Conservation (phyloP, 2,329 filamentous ascomycete genomes). For the Myriosclerotinia duriaeana region DNA sequence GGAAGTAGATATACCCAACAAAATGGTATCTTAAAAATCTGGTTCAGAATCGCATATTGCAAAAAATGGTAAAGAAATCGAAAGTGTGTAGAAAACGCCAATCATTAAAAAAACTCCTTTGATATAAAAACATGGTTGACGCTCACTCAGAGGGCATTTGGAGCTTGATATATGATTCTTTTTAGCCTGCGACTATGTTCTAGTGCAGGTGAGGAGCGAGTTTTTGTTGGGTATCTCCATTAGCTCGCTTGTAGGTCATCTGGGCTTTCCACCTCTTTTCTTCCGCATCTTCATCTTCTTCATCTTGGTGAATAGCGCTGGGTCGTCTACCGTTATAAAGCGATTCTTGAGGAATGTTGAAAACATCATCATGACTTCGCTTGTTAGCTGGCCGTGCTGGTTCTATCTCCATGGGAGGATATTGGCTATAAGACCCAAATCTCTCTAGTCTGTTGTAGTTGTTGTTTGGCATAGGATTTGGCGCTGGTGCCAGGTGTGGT, state of each 20-base stretch:
- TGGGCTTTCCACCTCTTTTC: conserved; percentile 24
- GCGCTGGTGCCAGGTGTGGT: conserved; percentile 22
- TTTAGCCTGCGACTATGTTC: background rate
- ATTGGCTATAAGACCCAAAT: conserved; percentile 29
- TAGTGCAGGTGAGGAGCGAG: background rate
- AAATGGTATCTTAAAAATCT: conserved; percentile 21
- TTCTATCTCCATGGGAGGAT: conserved; percentile 28
- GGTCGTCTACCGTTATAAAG: conserved; percentile 48
- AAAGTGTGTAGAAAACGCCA: conserved; percentile 2
- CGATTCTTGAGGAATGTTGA: conserved; percentile 38
- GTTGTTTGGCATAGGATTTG: conserved; percentile 17
- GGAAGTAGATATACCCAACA: conserved; percentile 4
- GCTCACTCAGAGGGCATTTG: too few species aligned
- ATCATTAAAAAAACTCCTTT: conserved; percentile 9
- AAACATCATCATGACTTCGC: conserved; percentile 35
- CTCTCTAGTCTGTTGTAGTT: conserved; percentile 30
- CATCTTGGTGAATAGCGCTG: conserved; percentile 34
- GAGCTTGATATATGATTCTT: background rate
- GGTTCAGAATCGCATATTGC: conserved; percentile 15
- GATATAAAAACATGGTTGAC: conserved; percentile 8
- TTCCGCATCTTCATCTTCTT: conserved; percentile 28
- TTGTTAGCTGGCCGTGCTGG: conserved; percentile 31
- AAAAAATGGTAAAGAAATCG: background rate
- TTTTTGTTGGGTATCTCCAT: conserved; percentile 28
- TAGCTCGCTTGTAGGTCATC: conserved; percentile 40